Conservation (phyloP, 352 stramenopile genomes). For the Phytophthora pini region DNA sequence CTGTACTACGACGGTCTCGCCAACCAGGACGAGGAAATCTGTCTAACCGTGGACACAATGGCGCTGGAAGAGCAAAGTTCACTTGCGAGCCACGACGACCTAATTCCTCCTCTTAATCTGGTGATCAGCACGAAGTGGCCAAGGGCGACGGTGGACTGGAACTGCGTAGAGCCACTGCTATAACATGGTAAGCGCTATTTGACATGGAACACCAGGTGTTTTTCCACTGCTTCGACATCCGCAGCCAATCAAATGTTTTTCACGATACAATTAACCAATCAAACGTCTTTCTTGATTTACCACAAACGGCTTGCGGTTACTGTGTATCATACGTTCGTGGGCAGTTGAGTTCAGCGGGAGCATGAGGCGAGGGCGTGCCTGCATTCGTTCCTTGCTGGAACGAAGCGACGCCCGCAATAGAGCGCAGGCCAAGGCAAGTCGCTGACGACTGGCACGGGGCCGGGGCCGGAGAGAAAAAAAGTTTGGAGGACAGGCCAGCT, state of each 20-base stretch:
- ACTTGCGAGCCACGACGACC: conserved; percentile 55
- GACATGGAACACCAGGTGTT: neutral
- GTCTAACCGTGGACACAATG: conserved; percentile 55
- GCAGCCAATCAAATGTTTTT: conserved; percentile 15
- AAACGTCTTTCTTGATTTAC: neutral
- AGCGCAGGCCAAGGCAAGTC: neutral
- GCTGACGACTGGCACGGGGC: conserved; percentile 4
- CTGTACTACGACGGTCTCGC: conserved; percentile 91
- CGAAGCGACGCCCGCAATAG: conserved; percentile 23
- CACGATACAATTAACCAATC: neutral
- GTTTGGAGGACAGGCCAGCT: conserved; percentile 28
- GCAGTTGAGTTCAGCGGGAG: conserved; percentile 23
- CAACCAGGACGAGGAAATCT: conserved; percentile 89
- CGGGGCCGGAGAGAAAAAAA: conserved; percentile 15
- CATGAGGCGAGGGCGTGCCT: conserved; percentile 14
- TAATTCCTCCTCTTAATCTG: conserved; percentile 88
- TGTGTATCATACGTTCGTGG: conserved; percentile 1
- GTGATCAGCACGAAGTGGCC: conserved; percentile 92
- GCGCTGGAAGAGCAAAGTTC: conserved; percentile 34
- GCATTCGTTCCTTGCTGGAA: conserved; percentile 22
- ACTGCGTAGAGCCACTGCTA: conserved; percentile 86
- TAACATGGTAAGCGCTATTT: conserved; percentile 31
- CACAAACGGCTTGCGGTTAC: conserved; percentile 5
- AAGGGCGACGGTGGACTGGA: conserved; percentile 83
- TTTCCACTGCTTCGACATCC: conserved; percentile 11